phyloP scores from a whole-genome alignment of 2,329 filamentous ascomycete species.

The Lasiodiplodia sp. region DNA sequence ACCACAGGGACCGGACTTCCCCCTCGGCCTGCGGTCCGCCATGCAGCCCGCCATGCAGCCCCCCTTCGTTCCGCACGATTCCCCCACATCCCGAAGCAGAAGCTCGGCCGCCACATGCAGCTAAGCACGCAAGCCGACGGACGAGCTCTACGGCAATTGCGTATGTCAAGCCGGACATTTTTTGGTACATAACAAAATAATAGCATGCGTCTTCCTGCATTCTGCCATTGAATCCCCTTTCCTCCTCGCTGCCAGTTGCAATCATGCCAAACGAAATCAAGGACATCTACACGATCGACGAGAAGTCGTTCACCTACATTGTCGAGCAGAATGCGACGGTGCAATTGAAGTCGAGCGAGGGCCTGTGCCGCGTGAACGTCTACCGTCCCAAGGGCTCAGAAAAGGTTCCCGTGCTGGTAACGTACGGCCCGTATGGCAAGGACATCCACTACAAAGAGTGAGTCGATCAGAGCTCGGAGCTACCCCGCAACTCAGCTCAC shows the following conservation, averaged over 20 bases:
- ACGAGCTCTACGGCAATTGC: slow-evolving; percentile 18
- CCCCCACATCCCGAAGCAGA: slow-evolving; percentile 24
- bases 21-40: slow-evolving; percentile 21
- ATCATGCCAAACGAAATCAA: slow-evolving; percentile 37
- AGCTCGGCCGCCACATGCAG: slow-evolving; percentile 19
- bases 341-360: slow-evolving; percentile 49
- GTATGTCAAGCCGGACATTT: neutral
- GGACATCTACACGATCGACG: slow-evolving; percentile 44
- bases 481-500: slow-evolving; percentile 14
- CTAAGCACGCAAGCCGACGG: neutral
- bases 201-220: neutral
- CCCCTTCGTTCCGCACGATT: neutral
- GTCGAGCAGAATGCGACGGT: slow-evolving; percentile 60
- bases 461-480: slow-evolving; percentile 31
- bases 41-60: neutral
- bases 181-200: slow-evolving; percentile 17
- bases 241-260: neutral
- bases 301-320: slow-evolving; percentile 53
- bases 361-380: slow-evolving; percentile 59
- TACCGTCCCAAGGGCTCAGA: slow-evolving; percentile 56
- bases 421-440: slow-evolving; percentile 74
- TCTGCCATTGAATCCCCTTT: neutral
- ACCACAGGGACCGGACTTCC: slow-evolving; percentile 6
- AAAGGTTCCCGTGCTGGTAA: slow-evolving; percentile 68
- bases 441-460: slow-evolving; percentile 69